A percentile compares a stretch with the other conserved stretches of the same genome.
Evolutionary conservation across 441 rosid genomes (phyloP).

Genomic region (Euphorbia celastroides): DNA sequence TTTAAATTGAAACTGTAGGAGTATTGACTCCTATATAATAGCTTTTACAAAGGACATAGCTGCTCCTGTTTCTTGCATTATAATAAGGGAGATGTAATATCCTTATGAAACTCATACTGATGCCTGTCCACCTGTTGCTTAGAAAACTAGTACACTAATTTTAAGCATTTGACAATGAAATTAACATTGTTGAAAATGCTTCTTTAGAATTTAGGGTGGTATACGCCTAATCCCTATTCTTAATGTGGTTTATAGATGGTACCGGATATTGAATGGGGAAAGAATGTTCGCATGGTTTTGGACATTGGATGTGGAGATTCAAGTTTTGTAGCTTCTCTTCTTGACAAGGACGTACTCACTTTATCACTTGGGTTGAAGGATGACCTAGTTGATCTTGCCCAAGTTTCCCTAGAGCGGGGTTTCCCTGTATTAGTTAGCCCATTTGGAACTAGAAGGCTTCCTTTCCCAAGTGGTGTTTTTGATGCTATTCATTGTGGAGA

Average conservation of each 20-base stretch:
- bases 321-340: constrained; percentile 65
- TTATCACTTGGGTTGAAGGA: constrained; percentile 79
- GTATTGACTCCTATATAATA: background rate
- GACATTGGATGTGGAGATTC: constrained; percentile 75
- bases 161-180: background rate
- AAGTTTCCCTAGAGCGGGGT: constrained; percentile 83
- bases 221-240: constrained; percentile 18
- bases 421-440: constrained; percentile 73
- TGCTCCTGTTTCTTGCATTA: background rate
- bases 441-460: constrained; percentile 70
- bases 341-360: constrained; percentile 74
- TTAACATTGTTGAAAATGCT: background rate
- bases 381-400: constrained; percentile 86
- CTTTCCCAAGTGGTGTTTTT: constrained; percentile 83
- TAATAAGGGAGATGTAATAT: background rate
- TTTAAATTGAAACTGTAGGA: background rate
- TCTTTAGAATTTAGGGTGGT: background rate
- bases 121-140: background rate
- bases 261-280: constrained; percentile 98
- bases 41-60: background rate
- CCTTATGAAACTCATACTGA: background rate
- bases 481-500: constrained; percentile 86
- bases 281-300: constrained; percentile 80
- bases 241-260: constrained; percentile 68
- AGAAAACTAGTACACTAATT: background rate